phyloP scores from a whole-genome alignment of 2,329 filamentous ascomycete genomes.

The Colletotrichum tanaceti region DNA sequence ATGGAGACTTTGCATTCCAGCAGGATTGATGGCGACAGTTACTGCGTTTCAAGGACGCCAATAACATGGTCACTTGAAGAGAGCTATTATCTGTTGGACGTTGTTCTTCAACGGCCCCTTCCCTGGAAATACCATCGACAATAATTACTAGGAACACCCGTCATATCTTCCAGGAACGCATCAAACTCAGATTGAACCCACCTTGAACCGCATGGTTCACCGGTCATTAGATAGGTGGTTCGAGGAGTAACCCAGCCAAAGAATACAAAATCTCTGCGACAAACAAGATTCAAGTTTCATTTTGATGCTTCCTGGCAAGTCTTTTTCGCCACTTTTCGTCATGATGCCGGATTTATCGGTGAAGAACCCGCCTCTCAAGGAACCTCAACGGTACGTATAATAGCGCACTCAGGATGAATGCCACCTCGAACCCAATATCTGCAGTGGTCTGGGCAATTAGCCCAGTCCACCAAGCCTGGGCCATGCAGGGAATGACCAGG shows the following conservation, averaged over 20 bases:
- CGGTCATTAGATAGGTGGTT: too few species aligned
- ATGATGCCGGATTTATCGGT: background rate
- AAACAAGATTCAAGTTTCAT: too few species aligned
- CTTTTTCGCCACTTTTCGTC: too few species aligned
- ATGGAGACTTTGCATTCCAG: too few species aligned
- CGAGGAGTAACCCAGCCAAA: too few species aligned
- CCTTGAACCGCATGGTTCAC: too few species aligned
- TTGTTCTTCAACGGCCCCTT: background rate
- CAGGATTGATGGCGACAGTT: too few species aligned
- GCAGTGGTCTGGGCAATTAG: conserved; percentile 70
- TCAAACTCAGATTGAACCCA: conserved; percentile 52
- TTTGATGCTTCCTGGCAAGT: too few species aligned
- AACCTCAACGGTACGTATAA: conserved; percentile 61
- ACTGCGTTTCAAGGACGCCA: too few species aligned
- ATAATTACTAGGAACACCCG: conserved; percentile 30
- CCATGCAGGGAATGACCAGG: conserved; percentile 69
- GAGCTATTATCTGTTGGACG: background rate
- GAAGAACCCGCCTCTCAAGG: conserved; percentile 54
- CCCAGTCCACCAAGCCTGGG: conserved; percentile 70
- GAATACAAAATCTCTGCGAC: too few species aligned
- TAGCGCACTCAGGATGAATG: conserved; percentile 62
- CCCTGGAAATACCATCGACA: conserved; percentile 25
- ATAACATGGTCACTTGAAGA: too few species aligned
- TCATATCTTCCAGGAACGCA: conserved; percentile 45
- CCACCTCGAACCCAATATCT: conserved; percentile 74